phyloP scores from a whole-genome alignment of 805 yeast species.

The Kodamaea jinghongensis region DNA sequence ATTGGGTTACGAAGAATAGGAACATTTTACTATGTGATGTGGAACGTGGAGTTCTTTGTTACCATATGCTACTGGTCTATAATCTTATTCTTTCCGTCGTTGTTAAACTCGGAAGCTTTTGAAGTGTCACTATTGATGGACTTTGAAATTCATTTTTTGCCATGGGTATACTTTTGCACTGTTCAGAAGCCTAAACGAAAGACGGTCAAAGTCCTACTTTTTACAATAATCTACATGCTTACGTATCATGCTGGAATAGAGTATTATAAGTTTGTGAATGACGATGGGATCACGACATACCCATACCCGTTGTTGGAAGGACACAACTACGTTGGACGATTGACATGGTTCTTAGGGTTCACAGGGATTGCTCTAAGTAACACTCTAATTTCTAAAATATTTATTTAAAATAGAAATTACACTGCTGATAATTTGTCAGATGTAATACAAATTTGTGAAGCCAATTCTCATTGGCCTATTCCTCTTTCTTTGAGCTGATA shows the following conservation, averaged over 20 bases:
- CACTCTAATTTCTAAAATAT: not conserved
- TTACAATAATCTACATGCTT: conserved; percentile 9
- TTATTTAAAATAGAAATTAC: not conserved
- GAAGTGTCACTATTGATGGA: conserved; percentile 18
- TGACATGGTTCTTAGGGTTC: conserved; percentile 12
- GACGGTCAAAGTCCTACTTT: not conserved
- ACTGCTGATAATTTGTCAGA: not conserved
- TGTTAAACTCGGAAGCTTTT: conserved; percentile 16
- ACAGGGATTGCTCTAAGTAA: conserved; percentile 1
- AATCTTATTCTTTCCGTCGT: conserved; percentile 14
- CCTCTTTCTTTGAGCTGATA: not conserved
- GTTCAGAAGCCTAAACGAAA: conserved; percentile 1
- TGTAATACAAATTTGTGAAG: too few species aligned
- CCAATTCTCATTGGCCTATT: too few species aligned
- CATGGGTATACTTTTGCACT: conserved; percentile 18
- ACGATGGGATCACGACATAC: conserved; percentile 9
- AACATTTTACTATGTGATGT: conserved; percentile 11
- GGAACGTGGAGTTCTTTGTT: conserved; percentile 23
- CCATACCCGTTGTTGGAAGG: conserved; percentile 21
- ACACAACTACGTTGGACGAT: conserved; percentile 4
- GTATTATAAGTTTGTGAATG: conserved; percentile 1
- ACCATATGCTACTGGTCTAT: conserved; percentile 23
- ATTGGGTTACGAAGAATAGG: not conserved
- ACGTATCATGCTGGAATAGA: conserved; percentile 20
- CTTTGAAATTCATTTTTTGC: conserved; percentile 25